Evolutionary conservation across 495 filamentous ascomycete genomes (phyloP), one percentile per base, ranked within the genome.

Genomic region (Talaromyces adpressus): DNA sequence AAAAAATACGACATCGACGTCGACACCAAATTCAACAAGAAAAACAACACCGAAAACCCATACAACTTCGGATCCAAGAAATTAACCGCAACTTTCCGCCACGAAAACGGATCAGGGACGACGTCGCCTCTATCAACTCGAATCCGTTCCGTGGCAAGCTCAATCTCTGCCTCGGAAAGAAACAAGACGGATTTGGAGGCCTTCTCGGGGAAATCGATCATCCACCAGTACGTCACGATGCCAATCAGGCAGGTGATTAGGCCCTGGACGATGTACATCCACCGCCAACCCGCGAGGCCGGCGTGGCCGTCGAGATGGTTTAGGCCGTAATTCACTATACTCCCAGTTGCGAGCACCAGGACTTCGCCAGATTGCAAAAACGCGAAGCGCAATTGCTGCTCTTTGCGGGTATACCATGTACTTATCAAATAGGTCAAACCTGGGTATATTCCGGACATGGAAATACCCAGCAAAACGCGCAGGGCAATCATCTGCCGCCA

Each of bases 191-290:
- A 87, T 3, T 72, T 72, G 56, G 83, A 78, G 0, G 85, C 79
- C 7, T 86, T 82, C 60, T 92, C 89, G 0, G 90, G 90, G 65
- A 93, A 93, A 66, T 91, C 89, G 27, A 92, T 79, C 70, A 92
- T 91, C 88, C 87, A 91, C 76, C 85, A 88, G 66, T 88, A 92
- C 0, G 87, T 91, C 4, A 80, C 59, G n/a, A 89, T 66, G 6
- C 89, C 88, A 49, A 92, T 73, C 1, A 89, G 73, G 65, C 79
- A 84, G n/a, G 88, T 76, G 61, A 89, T 85, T 0, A 77, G 63
- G 1, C 85, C 85, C 70, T 92, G 89, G 2, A 92, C 85, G 6
- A 92, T 69, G 62, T 85, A 91, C 85, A 91, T 91, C 84, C 87
- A 91, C 16, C 87, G 80, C 89, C 89, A 92, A 11, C 89, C 88